These are phyloP conservation scores for Terana coerulea DNA, from an alignment of 768 basidiomycete species.

Conservation along the genomic window DNA sequence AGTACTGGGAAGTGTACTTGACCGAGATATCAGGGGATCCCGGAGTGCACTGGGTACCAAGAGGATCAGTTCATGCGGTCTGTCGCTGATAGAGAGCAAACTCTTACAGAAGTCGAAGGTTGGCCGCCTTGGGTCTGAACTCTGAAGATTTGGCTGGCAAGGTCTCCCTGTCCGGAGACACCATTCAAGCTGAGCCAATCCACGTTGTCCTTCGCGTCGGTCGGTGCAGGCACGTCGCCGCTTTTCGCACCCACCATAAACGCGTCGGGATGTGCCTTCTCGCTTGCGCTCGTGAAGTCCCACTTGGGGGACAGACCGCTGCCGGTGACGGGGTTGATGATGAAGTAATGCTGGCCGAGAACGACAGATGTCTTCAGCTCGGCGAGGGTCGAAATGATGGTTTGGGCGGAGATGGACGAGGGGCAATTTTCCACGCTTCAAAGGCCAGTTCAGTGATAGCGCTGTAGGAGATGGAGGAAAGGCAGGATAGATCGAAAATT, in stretches of 20 bases:
- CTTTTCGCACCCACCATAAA: constrained; percentile 45
- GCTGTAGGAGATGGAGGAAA: constrained; percentile 30
- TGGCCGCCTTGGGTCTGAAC: constrained; percentile 50
- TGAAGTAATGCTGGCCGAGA: constrained; percentile 57
- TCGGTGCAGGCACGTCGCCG: constrained; percentile 39
- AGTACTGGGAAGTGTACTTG: constrained; percentile 51
- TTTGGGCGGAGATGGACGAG: constrained; percentile 16
- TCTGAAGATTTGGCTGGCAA: constrained; percentile 51
- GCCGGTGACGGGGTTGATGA: constrained; percentile 40
- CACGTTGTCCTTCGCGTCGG: constrained; percentile 37
- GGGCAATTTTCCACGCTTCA: constrained; percentile 24
- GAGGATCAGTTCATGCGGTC: neutral
- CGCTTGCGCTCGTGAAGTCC: constrained; percentile 49
- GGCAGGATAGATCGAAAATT: constrained; percentile 53
- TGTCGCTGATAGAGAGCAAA: neutral
- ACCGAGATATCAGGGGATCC: constrained; percentile 41
- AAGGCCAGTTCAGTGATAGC: constrained; percentile 32
- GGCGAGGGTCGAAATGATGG: constrained; percentile 16
- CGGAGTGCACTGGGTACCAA: constrained; percentile 27
- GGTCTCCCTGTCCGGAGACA: constrained; percentile 41
- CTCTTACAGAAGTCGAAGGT: constrained; percentile 44
- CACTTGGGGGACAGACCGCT: constrained; percentile 45
- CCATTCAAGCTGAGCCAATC: constrained; percentile 52
- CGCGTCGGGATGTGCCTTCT: constrained; percentile 38
- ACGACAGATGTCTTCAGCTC: constrained; percentile 17